phyloP scores from a whole-genome alignment of 2,329 filamentous ascomycete species.

The Harringtonia aguacate region DNA sequence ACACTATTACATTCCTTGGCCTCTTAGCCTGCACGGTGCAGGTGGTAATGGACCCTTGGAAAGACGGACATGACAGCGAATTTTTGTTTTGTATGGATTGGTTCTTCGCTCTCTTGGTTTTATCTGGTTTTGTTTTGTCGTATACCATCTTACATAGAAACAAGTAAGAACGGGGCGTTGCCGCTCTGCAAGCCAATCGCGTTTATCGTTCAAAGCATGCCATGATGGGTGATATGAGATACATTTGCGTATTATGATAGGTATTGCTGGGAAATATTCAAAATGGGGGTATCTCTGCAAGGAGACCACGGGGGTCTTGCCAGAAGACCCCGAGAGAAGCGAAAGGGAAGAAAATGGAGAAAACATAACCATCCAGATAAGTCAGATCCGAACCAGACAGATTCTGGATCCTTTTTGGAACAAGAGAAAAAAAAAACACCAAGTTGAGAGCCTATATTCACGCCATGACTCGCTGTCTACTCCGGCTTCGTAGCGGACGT shows the following conservation, averaged over 20 bases:
- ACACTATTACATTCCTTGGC: not conserved
- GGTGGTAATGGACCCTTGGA: not conserved
- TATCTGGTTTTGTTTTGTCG: not conserved
- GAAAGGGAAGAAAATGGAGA: not conserved
- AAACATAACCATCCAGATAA: too few species aligned
- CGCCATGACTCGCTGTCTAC: conserved; percentile 17
- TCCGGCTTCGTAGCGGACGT: conserved; percentile 28
- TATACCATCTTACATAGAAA: too few species aligned
- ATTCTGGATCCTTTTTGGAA: not conserved
- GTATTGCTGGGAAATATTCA: too few species aligned
- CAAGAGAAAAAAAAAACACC: not conserved
- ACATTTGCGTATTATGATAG: too few species aligned
- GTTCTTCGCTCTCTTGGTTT: not conserved
- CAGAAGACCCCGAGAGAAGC: conserved; percentile 3
- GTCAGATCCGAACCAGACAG: too few species aligned
- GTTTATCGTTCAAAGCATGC: too few species aligned
- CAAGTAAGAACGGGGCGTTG: too few species aligned
- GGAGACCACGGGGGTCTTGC: conserved; percentile 7
- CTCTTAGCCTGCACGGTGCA: not conserved
- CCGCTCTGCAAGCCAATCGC: too few species aligned
- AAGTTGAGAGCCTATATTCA: too few species aligned
- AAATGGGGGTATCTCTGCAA: conserved; percentile 11
- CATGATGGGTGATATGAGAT: too few species aligned
- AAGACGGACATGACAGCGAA: not conserved
- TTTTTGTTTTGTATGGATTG: not conserved